Percentiles rank a stretch among this genome's conserved stretches.
phyloP scores from a whole-genome alignment of 2,329 filamentous ascomycete species.

The Arthrobotrys musiformis region DNA sequence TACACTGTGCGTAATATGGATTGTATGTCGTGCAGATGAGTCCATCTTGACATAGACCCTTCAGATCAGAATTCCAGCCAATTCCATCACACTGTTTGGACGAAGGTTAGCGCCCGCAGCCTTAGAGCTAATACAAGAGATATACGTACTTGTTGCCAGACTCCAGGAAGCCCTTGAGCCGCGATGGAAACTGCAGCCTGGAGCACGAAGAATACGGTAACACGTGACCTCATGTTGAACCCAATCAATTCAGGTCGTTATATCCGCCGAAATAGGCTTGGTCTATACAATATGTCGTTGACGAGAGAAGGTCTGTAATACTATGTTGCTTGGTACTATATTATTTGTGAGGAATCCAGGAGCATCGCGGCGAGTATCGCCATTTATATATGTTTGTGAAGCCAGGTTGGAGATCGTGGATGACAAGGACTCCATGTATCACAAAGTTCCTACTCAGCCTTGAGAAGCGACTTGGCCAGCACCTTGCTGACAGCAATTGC shows the following conservation, averaged over 20 bases:
- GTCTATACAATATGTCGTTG: too few species aligned
- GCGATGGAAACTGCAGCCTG: neutral
- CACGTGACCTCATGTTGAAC: slow-evolving; percentile 2
- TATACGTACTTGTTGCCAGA: slow-evolving; percentile 30
- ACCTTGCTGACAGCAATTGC: neutral
- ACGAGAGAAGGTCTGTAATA: too few species aligned
- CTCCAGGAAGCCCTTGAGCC: slow-evolving; percentile 4
- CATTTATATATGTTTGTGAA: too few species aligned
- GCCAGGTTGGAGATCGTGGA: too few species aligned
- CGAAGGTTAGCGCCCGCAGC: too few species aligned
- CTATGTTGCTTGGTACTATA: too few species aligned
- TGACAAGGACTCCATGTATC: neutral
- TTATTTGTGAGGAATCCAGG: too few species aligned
- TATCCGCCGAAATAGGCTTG: neutral
- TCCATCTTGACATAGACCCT: neutral
- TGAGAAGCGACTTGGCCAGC: neutral
- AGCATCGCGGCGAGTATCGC: too few species aligned
- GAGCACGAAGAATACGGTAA: neutral
- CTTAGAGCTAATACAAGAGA: too few species aligned
- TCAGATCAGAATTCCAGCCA: neutral
- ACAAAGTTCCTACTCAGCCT: neutral
- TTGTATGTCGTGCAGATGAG: slow-evolving; percentile 29
- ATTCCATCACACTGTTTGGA: slow-evolving; percentile 44
- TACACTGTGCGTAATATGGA: slow-evolving; percentile 36
- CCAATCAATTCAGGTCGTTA: too few species aligned